A percentile compares a stretch with the other conserved stretches of the same genome.
Evolutionary conservation across 1,284 basidiomycete species (phyloP).

Genomic region (Flammula alnicola): DNA sequence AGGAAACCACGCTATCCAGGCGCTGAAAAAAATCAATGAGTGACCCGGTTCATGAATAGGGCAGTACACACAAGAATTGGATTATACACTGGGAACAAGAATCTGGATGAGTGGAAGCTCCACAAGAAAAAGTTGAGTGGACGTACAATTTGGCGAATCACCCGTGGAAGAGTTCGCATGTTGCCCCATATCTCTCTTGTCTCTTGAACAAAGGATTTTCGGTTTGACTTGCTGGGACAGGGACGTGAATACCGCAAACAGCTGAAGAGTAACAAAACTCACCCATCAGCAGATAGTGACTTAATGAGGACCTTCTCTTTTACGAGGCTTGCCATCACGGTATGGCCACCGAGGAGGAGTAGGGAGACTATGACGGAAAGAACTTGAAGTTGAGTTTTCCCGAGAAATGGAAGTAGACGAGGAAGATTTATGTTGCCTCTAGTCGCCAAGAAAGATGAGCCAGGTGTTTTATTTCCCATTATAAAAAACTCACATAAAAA

Average conservation of each 20-base stretch:
- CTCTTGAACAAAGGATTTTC: constrained; percentile 55
- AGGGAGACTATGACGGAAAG: constrained; percentile 60
- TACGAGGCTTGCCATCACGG: constrained; percentile 66
- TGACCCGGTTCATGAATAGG: not conserved
- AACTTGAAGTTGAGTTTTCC: constrained; percentile 82
- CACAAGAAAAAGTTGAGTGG: constrained; percentile 8
- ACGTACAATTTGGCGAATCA: constrained; percentile 82
- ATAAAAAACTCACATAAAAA: constrained; percentile 72
- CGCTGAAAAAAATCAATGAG: constrained; percentile 42
- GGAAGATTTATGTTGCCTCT: constrained; percentile 81
- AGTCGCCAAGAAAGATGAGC: not conserved
- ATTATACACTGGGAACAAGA: constrained; percentile 62
- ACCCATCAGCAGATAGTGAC: constrained; percentile 16
- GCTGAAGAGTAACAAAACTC: constrained; percentile 1
- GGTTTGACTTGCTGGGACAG: constrained; percentile 29
- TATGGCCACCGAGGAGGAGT: constrained; percentile 57
- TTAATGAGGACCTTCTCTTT: constrained; percentile 77
- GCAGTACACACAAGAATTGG: constrained; percentile 81
- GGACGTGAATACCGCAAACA: not conserved
- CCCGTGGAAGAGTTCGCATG: constrained; percentile 68
- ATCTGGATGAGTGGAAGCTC: constrained; percentile 9
- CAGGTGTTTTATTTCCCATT: not conserved
- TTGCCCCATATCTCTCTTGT: constrained; percentile 71
- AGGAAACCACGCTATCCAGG: constrained; percentile 89
- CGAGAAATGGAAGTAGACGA: constrained; percentile 68